Evolutionary conservation across 2,329 filamentous ascomycete species (phyloP), one percentile per base, ranked within the genome.

Genomic region (Beauveria australis): DNA sequence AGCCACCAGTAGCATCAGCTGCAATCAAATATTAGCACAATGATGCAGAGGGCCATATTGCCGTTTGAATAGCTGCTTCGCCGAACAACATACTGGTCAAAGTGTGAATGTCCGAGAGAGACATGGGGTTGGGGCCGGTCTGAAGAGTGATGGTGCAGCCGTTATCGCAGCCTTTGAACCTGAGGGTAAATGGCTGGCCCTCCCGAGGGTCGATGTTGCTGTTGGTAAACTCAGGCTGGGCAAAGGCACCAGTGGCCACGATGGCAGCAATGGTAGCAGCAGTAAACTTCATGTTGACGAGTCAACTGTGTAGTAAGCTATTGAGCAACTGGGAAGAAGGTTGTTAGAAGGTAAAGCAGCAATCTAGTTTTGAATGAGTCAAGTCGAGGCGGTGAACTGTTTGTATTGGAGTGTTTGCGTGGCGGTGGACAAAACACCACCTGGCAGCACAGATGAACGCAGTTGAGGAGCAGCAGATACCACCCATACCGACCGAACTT

Each of bases 211-310:
- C 44, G 61, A 70, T 73, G 4, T 62, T 33, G 30, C 58, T 63
- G 72, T 75, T 75, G 66, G 66, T 63, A 67, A 75, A 68, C 22
- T 53, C 30, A 53, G 73, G 72, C 64, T 67, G 54, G 51, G 71
- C 73, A 57, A 68, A 37, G 61, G 61, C 70, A 56, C 66, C 61
- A 63, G 64, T 64, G 62, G 66, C 71, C 48, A 72, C 53, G 65
- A 55, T 44, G 40, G 62, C 53, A 52, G 59, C 61, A 41, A 61
- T 51, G 48, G 68, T 62, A 65, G 65, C 68, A 65, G 70, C 33
- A 57, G 72, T 69, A 66, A 68, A 72, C 72, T 74, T 73, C 73
- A 75, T 75, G 62, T 66, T 73, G 70, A 70, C 40, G 16, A 53
- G 19, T 30, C n/a, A 37, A 48, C 24, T 16, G 44, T 46, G 33